A percentile compares a stretch with the other conserved stretches of the same genome.
These are phyloP conservation scores for Datura wrightii DNA, from an alignment of 257 asterid genomes.

Conservation along the genomic window DNA sequence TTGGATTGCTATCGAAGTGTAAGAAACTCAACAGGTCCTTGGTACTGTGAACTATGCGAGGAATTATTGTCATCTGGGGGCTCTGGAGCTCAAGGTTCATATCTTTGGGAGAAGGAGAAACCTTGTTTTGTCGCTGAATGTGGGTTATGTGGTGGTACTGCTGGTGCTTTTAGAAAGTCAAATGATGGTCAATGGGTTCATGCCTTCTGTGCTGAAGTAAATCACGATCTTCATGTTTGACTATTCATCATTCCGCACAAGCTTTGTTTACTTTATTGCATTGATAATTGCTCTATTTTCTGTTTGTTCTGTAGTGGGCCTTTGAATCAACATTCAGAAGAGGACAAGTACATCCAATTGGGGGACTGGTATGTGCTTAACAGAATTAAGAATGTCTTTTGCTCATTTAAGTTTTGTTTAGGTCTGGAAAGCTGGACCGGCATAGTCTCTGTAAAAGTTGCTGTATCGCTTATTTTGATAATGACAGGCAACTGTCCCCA, in stretches of 20 bases:
- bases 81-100: slow-evolving; percentile 60
- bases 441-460: not conserved
- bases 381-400: not conserved
- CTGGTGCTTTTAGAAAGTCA: slow-evolving; percentile 97
- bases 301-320: slow-evolving; percentile 73
- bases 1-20: slow-evolving; percentile 92
- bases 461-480: slow-evolving; percentile 25
- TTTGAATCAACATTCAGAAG: slow-evolving; percentile 79
- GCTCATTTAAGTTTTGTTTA: not conserved
- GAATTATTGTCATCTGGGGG: slow-evolving; percentile 62
- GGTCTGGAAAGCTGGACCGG: slow-evolving; percentile 23
- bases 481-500: slow-evolving; percentile 68
- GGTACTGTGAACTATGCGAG: slow-evolving; percentile 97
- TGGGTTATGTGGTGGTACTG: slow-evolving; percentile 93
- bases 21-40: slow-evolving; percentile 76
- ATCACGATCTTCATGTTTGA: slow-evolving; percentile 31
- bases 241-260: slow-evolving; percentile 26
- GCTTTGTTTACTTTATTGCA: slow-evolving; percentile 32
- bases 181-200: slow-evolving; percentile 92
- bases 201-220: slow-evolving; percentile 99
- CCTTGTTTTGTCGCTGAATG: slow-evolving; percentile 87
- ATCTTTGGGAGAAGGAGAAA: slow-evolving; percentile 79
- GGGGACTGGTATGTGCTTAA: slow-evolving; percentile 68
- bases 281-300: slow-evolving; percentile 39
- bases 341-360: slow-evolving; percentile 80